Percentiles rank a stretch among this genome's conserved stretches.
These are phyloP conservation scores for Daldinia concentrica DNA, from an alignment of 495 filamentous ascomycete genomes.

Conservation along the genomic window DNA sequence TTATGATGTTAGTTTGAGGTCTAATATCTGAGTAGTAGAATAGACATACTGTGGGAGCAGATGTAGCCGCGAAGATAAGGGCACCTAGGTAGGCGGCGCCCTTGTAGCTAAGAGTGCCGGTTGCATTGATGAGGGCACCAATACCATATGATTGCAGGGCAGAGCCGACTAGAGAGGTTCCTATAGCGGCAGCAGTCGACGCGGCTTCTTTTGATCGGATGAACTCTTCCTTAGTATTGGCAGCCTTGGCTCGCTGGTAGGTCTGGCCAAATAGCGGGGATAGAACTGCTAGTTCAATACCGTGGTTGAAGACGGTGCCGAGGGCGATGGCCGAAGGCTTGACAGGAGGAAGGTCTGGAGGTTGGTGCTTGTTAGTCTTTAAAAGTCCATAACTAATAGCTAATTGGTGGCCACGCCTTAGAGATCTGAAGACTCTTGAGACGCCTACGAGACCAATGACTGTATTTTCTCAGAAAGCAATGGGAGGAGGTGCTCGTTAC, in stretches of 20 bases:
- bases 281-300: slow-evolving; percentile 69
- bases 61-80: slow-evolving; percentile 90
- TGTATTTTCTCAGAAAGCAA: slow-evolving; percentile 1
- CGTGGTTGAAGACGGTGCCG: slow-evolving; percentile 95
- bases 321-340: slow-evolving; percentile 98
- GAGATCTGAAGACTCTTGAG: neutral
- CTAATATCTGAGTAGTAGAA: neutral
- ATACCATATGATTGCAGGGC: slow-evolving; percentile 94
- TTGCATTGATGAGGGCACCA: slow-evolving; percentile 93
- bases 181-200: slow-evolving; percentile 87
- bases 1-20: neutral
- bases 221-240: slow-evolving; percentile 97
- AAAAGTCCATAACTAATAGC: neutral
- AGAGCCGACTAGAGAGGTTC: slow-evolving; percentile 87
- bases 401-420: neutral
- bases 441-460: neutral
- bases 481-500: slow-evolving; percentile 35
- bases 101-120: slow-evolving; percentile 93
- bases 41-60: slow-evolving; percentile 81
- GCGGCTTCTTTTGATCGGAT: slow-evolving; percentile 90
- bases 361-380: slow-evolving; percentile 1
- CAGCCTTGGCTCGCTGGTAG: slow-evolving; percentile 89
- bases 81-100: slow-evolving; percentile 92
- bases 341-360: slow-evolving; percentile 86
- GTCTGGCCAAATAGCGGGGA: slow-evolving; percentile 92